Base-by-base conservation (phyloP, 2,329 filamentous ascomycete species). In the Cryoendolithus antarcticus region DNA sequence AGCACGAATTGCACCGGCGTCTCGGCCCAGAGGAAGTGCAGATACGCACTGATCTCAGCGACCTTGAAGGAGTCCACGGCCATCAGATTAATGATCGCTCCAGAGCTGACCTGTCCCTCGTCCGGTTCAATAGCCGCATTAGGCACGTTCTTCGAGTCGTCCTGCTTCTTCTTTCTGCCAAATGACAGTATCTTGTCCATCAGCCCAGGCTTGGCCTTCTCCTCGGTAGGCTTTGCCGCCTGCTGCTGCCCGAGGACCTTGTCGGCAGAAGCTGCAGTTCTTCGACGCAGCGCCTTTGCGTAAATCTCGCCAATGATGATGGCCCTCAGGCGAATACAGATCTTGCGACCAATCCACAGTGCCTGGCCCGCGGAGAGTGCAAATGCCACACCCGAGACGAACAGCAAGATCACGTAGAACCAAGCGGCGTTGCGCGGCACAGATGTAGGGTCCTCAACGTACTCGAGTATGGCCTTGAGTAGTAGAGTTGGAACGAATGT, bases 61-160 rank as follows among this genome's bases (percentile, higher is more conserved):
- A 98, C 86, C 65, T 98, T 98, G 75, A 96, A 96, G 35, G 89
- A 95, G 66, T 98, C 91, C 31, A 98, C 93, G 8, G 91, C 93
- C 91, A 98, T 98, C 48, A 98, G 70, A 61, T 96, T 98, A 67
- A 98, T 98, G 55, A 98, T 95, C n/a, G 91, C 93, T 46, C 91
- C 91, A 37, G 93, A 72, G 44, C 91, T 95, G 30, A 86, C 89
- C 63, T 93, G 86, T 8, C 41, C 42, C 0, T 54, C 44, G 29
- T 41, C 39, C 4, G 27, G 35, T 55, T 52, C 13, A 52, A 49
- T 39, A 19, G 53, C 49, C 10, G 48, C 43, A 32, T 60, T 55
- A 27, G 62, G 53, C 40, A 67, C 61, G 44, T 68, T 39, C 24
- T 50, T 48, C 4, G 43, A 66, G 39, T 68, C 66, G 42, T 70